phyloP scores from a whole-genome alignment of 1,284 basidiomycete species.

The Ganoderma sinense region DNA sequence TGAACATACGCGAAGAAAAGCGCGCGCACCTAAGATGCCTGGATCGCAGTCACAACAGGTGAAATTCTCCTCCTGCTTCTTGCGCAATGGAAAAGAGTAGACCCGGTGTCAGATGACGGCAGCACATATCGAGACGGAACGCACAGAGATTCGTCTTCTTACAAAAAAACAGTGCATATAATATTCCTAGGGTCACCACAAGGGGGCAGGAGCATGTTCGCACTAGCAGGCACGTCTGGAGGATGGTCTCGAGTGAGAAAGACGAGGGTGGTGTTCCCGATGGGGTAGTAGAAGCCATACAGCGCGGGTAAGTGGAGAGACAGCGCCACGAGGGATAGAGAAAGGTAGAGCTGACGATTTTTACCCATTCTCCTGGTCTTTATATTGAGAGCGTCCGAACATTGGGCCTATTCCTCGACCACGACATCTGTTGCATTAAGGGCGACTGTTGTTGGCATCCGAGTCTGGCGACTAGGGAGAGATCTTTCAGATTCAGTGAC shows the following conservation, averaged over 20 bases:
- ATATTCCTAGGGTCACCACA: constrained; percentile 69
- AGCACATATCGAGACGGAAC: constrained; percentile 14
- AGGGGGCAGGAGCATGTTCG: constrained; percentile 56
- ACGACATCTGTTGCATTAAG: no score
- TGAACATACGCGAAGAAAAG: not conserved
- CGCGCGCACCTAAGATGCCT: constrained; percentile 56
- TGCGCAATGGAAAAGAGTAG: constrained; percentile 37
- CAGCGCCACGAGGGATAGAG: constrained; percentile 44
- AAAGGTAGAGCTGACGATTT: no score
- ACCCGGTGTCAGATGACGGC: not conserved
- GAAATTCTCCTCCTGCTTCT: constrained; percentile 58
- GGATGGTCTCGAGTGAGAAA: constrained; percentile 56
- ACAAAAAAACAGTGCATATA: constrained; percentile 53
- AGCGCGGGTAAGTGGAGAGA: constrained; percentile 48
- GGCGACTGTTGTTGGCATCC: no score
- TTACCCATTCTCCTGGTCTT: no score
- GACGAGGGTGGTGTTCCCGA: constrained; percentile 63
- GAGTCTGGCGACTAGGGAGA: no score
- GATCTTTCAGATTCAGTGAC: no score
- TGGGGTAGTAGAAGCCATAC: constrained; percentile 59
- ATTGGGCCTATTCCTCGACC: no score
- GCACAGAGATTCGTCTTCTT: constrained; percentile 17
- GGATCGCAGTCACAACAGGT: constrained; percentile 69
- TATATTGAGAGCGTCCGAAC: no score
- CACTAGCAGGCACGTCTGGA: constrained; percentile 53